Conservation (phyloP, 2,329 filamentous ascomycete genomes). For the Aschersonia sp. region DNA sequence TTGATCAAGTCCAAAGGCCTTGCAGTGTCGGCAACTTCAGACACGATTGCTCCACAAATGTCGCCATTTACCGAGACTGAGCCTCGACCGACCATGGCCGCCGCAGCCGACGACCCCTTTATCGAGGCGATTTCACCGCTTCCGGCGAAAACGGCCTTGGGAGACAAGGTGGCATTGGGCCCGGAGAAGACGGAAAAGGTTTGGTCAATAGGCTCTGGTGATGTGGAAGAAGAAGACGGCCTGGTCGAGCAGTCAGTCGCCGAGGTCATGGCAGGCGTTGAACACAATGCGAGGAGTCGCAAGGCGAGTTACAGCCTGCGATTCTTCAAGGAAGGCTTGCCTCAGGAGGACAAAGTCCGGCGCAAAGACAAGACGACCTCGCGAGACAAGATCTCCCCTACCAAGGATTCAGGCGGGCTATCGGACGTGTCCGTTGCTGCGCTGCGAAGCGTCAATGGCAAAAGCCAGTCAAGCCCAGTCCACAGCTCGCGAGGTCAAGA, state of each 20-base stretch:
- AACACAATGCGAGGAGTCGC: conserved; percentile 49
- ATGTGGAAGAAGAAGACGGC: conserved; percentile 34
- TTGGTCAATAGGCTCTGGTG: conserved; percentile 46
- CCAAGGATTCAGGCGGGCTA: conserved; percentile 16
- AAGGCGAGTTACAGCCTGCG: conserved; percentile 54
- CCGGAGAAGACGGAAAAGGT: conserved; percentile 49
- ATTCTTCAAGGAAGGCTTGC: conserved; percentile 52
- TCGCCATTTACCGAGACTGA: conserved; percentile 6
- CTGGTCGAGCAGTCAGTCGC: conserved; percentile 52
- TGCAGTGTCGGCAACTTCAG: conserved; percentile 13
- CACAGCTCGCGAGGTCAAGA: not conserved
- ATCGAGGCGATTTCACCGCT: conserved; percentile 6
- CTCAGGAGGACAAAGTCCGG: conserved; percentile 40
- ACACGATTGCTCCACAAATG: conserved; percentile 11
- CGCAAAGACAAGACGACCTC: conserved; percentile 29
- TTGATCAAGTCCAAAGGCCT: conserved; percentile 11
- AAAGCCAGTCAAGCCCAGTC: not conserved
- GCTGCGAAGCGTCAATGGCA: not conserved
- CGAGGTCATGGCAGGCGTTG: conserved; percentile 45
- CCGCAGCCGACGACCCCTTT: conserved; percentile 7
- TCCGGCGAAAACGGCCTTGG: conserved; percentile 22
- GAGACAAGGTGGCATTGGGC: conserved; percentile 26
- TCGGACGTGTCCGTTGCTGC: not conserved
- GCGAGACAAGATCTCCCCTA: conserved; percentile 26
- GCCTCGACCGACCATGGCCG: conserved; percentile 3